Conservation (phyloP, 768 basidiomycete genomes). For the Lactarius sanguifluus region DNA sequence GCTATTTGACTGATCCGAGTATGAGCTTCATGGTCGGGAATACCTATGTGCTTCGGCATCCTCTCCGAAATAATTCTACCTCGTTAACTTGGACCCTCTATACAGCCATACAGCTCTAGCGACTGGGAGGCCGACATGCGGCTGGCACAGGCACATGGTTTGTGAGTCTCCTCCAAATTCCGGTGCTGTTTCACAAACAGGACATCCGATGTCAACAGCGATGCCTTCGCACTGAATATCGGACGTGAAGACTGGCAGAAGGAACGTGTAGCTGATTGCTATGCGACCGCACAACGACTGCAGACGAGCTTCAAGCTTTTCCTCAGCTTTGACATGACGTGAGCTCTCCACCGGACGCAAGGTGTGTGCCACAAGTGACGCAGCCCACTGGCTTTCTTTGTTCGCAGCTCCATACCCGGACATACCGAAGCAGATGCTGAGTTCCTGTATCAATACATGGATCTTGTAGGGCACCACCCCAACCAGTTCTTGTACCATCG, state of each 20-base stretch:
- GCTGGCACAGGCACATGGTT: conserved; percentile 16
- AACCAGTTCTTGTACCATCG: conserved; percentile 37
- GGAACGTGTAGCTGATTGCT: conserved; percentile 35
- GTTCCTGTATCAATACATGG: conserved; percentile 34
- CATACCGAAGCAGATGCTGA: conserved; percentile 24
- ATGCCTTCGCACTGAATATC: conserved; percentile 30
- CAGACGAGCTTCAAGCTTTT: conserved; percentile 38
- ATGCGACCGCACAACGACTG: conserved; percentile 52
- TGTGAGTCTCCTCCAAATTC: conserved; percentile 3
- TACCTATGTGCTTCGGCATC: conserved; percentile 4
- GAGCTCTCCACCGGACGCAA: neutral
- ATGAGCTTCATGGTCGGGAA: conserved; percentile 24
- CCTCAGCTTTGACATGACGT: conserved; percentile 43
- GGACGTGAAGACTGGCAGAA: conserved; percentile 34
- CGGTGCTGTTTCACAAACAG: neutral
- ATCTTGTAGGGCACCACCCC: conserved; percentile 34
- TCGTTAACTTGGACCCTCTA: neutral
- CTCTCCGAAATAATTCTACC: neutral
- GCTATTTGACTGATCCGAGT: conserved; percentile 4
- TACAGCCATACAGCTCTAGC: conserved; percentile 7
- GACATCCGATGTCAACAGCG: conserved; percentile 1
- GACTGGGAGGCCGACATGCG: conserved; percentile 17
- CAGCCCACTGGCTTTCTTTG: no score
- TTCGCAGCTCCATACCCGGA: conserved; percentile 37
- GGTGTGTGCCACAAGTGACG: neutral